These are phyloP conservation scores for Capsella rubella DNA, from an alignment of 441 rosid species.

Conservation along the genomic window DNA sequence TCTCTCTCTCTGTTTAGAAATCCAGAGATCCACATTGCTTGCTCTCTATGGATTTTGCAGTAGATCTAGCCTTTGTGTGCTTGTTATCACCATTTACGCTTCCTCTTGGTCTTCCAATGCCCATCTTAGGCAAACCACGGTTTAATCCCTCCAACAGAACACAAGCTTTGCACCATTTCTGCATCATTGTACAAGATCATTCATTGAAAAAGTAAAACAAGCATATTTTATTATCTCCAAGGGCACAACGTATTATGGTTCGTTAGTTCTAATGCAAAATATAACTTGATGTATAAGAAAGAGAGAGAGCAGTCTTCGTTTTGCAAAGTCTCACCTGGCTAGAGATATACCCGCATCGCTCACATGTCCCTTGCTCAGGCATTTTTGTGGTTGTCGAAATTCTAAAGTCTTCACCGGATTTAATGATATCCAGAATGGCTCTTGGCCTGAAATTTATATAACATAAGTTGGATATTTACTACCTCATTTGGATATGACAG, in stretches of 20 bases:
- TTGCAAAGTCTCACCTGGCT: constrained; percentile 70
- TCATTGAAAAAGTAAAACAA: not conserved
- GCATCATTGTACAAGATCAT: not conserved
- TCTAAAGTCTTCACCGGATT: constrained; percentile 91
- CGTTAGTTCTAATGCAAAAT: not conserved
- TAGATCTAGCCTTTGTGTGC: constrained; percentile 43
- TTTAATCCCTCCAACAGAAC: constrained; percentile 89
- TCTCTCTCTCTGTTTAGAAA: constrained; percentile 43
- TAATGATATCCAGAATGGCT: constrained; percentile 85
- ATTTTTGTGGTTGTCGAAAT: constrained; percentile 81
- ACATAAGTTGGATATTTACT: constrained; percentile 7
- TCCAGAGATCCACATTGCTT: constrained; percentile 86
- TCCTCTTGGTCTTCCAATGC: constrained; percentile 72
- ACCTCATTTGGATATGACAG: not conserved
- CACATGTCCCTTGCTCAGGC: constrained; percentile 98
- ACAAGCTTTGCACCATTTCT: constrained; percentile 98
- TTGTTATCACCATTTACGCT: constrained; percentile 51
- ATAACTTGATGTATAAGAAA: not conserved
- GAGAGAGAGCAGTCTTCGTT: not conserved
- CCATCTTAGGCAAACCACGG: constrained; percentile 84
- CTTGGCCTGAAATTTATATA: constrained; percentile 64
- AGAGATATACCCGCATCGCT: constrained; percentile 95
- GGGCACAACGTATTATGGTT: not conserved
- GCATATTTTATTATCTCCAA: not conserved
- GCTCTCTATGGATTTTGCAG: constrained; percentile 60